Base-by-base conservation (phyloP, 2,329 filamentous ascomycete genomes). In the Aspergillus tubingensis region DNA sequence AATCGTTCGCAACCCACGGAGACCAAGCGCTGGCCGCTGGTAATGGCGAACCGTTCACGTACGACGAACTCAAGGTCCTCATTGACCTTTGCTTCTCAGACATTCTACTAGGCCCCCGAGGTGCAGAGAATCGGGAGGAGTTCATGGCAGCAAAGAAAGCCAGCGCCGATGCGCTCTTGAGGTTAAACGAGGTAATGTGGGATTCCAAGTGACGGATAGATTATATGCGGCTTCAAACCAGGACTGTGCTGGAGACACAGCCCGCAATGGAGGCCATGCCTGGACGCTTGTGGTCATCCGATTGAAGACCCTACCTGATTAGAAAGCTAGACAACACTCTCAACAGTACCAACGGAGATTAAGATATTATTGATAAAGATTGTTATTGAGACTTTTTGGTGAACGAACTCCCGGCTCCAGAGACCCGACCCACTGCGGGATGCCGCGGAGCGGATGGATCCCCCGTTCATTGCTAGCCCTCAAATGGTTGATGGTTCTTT, bases 141-240 rank as follows among this genome's bases (percentile, higher is more conserved):
- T 77, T 76, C 32, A 76, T 81, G 72, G 73, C 76, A 51, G 77
- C 79, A 23, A 79, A 79, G 68, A 79, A 79, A 61, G 76, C 73
- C 19, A 78, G 76, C 61, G 77, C 74, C 10, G 79, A 81, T 69
- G 75, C 77, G 11, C 67, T 81, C 60, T 65, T 81, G 60, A 72
- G 72, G 53, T 66, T 81, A 67, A 80, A 77, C 57, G 79, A 81
- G 68, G 69, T 80, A 44, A 80, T 81, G 78, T 81, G 79, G 79
- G 79, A 81, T 74, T 76, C 75, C 38, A 73, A 68, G 54, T 44
- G 23, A 50, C 25, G 47, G 47, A 36, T 47, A 21, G 36, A 7
- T 6, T 17, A 15, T 55, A 8, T 54, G 5, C 15, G 44, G 15
- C 44, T 27, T 43, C 5, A 23, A 15, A 10, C 11, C 10, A 13